phyloP scores from a whole-genome alignment of 495 filamentous ascomycete genomes.

The Hypoxylon subgilvum region DNA sequence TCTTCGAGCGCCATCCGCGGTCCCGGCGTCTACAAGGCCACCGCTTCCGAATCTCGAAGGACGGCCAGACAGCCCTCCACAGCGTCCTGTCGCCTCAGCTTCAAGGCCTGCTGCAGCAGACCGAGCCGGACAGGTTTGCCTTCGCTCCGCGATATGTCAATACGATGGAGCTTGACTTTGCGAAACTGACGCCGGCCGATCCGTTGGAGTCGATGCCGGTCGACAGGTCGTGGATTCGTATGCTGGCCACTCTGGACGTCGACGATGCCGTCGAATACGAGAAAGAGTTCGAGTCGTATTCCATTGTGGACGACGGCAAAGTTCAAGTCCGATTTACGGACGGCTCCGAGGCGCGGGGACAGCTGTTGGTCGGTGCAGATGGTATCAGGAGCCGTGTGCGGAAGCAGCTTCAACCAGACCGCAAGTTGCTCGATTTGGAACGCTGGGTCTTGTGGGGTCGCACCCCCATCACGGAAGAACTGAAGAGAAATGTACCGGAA shows the following conservation, averaged over 20 bases:
- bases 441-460: conserved; percentile 53
- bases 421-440: conserved; percentile 49
- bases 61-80: conserved; percentile 34
- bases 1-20: conserved; percentile 54
- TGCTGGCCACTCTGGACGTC: conserved; percentile 35
- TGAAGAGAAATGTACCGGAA: conserved; percentile 33
- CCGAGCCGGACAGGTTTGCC: conserved; percentile 14
- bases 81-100: conserved; percentile 32
- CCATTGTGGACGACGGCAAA: conserved; percentile 35
- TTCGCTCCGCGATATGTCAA: conserved; percentile 38
- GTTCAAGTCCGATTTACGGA: conserved; percentile 49
- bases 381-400: conserved; percentile 50
- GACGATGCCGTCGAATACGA: conserved; percentile 51
- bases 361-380: conserved; percentile 55
- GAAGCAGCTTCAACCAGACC: conserved; percentile 51
- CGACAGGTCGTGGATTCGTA: conserved; percentile 36
- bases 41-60: conserved; percentile 47
- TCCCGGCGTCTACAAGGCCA: conserved; percentile 42
- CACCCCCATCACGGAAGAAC: conserved; percentile 43
- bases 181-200: conserved; percentile 18
- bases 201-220: conserved; percentile 7
- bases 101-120: conserved; percentile 23
- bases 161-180: conserved; percentile 23
- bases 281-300: conserved; percentile 48
- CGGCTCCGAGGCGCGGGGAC: conserved; percentile 44